These are phyloP conservation scores for Cynara cardunculus DNA, from an alignment of 129 eudicot species.

Conservation along the genomic window DNA sequence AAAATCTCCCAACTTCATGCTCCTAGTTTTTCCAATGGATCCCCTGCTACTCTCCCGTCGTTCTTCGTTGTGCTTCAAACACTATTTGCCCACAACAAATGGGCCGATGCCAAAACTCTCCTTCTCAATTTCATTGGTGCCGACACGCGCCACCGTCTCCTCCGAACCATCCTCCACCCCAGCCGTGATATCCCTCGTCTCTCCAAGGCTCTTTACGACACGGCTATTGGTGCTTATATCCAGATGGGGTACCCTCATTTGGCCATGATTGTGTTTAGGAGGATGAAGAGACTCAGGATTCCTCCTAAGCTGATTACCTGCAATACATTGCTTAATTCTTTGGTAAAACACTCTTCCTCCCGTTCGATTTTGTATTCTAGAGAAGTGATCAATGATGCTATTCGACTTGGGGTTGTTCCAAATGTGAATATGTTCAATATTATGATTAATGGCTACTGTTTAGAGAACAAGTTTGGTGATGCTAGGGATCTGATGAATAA, in stretches of 20 bases:
- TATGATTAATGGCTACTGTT: conserved; percentile 63
- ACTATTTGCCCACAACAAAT: conserved; percentile 63
- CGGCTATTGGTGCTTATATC: conserved; percentile 58
- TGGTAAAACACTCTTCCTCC: conserved; percentile 51
- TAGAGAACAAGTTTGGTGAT: conserved; percentile 45
- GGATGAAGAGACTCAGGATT: conserved; percentile 52
- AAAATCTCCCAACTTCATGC: conserved; percentile 27
- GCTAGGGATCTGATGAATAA: conserved; percentile 51
- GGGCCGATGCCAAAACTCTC: conserved; percentile 63
- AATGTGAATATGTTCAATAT: conserved; percentile 62
- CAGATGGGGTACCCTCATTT: conserved; percentile 49
- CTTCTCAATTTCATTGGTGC: conserved; percentile 46
- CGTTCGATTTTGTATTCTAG: conserved; percentile 33
- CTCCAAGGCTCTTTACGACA: conserved; percentile 56
- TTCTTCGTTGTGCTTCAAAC: conserved; percentile 55
- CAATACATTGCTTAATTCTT: conserved; percentile 57
- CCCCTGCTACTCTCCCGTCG: conserved; percentile 37
- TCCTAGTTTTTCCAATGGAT: conserved; percentile 13
- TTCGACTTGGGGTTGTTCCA: conserved; percentile 46
- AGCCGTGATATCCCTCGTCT: conserved; percentile 35
- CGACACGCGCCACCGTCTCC: conserved; percentile 51
- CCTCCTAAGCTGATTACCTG: conserved; percentile 55
- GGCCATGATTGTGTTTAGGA: conserved; percentile 57
- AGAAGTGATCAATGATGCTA: conserved; percentile 52
- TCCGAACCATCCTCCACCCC: conserved; percentile 54